Percentiles rank a stretch among this genome's conserved stretches.
Evolutionary conservation across 1,284 basidiomycete genomes (phyloP).

Genomic region (Papiliotrema fonsecae): DNA sequence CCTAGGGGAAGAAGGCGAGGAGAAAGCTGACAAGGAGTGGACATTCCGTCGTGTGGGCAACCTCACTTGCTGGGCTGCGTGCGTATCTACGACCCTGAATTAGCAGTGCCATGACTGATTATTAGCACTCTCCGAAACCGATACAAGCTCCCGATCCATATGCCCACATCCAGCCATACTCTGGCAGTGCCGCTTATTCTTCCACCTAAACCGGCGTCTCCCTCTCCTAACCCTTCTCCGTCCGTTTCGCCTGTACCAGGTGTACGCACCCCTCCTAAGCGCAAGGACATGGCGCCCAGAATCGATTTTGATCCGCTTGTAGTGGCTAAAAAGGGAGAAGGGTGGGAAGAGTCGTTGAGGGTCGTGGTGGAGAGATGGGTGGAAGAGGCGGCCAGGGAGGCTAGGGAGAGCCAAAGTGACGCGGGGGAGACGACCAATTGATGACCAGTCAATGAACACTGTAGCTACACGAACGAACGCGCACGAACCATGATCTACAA

Average conservation of each 20-base stretch:
- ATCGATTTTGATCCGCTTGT: constrained; percentile 42
- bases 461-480: too few species aligned
- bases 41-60: constrained; percentile 45
- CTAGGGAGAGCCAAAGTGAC: constrained; percentile 2
- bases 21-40: constrained; percentile 29
- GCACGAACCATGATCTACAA: not conserved
- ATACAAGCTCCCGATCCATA: constrained; percentile 36
- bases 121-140: constrained; percentile 39
- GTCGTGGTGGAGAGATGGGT: constrained; percentile 32
- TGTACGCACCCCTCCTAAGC: not conserved
- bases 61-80: constrained; percentile 46
- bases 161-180: constrained; percentile 19
- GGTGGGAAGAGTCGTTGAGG: constrained; percentile 36
- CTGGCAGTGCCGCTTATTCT: constrained; percentile 6
- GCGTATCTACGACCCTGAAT: constrained; percentile 13
- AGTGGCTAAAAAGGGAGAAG: constrained; percentile 33
- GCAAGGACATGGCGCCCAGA: constrained; percentile 6
- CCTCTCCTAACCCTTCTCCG: not conserved
- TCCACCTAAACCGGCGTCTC: constrained; percentile 5
- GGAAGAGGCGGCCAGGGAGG: constrained; percentile 26
- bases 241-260: not conserved
- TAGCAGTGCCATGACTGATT: not conserved
- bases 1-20: constrained; percentile 5
- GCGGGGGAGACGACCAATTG: not conserved
- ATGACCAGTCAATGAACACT: not conserved